Evolutionary conservation across 208 protist species (phyloP), one percentile per base, ranked within the genome.

Genomic region (Leishmania mexicana): DNA sequence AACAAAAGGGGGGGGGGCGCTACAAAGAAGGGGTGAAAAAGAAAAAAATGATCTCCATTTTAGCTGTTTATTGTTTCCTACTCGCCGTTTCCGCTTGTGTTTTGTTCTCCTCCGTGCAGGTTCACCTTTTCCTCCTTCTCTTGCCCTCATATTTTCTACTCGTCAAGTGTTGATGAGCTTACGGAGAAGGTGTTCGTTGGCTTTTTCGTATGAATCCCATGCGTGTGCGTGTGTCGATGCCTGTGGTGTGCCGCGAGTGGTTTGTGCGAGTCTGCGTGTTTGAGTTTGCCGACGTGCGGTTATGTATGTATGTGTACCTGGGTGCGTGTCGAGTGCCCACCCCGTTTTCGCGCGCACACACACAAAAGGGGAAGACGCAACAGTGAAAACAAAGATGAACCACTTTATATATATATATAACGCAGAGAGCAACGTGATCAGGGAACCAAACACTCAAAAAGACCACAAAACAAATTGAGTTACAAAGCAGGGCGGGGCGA

Each of bases 231-330:
- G 28, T 47, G 68, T 21, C 45, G 19, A 2, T 74, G 42, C 17
- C 24, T 74, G 42, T 74, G 70, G 54, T 74, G 70, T 28, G n/a
- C 11, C 24, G 70, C 28, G 28, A 51, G 70, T 53, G 24, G 21
- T 74, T 74, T 54, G 28, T n/a, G 42, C 45, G 24, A 8, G 45
- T 74, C 21, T 74, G 40, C 47, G 45, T 53, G 21, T 35, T 53
- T 31, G 47, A 74, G 42, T 74, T 74, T 53, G 17, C 45, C 28
- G n/a, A 54, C 24, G 42, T 74, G 70, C 35, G 45, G 21, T 53
- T 51, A 53, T 74, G 70, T 31, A 47, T 72, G 67, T 53, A 74
- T 74, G 21, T 53, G 70, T 53, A 74, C 42, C 42, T 17, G 21
- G 45, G 28, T 38, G 24, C 31, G 45, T 51, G 70, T 17, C 28